A percentile compares a stretch with the other conserved stretches of the same genome.
Evolutionary conservation across 2,329 filamentous ascomycete species (phyloP).

Genomic region (Nemania serpens): DNA sequence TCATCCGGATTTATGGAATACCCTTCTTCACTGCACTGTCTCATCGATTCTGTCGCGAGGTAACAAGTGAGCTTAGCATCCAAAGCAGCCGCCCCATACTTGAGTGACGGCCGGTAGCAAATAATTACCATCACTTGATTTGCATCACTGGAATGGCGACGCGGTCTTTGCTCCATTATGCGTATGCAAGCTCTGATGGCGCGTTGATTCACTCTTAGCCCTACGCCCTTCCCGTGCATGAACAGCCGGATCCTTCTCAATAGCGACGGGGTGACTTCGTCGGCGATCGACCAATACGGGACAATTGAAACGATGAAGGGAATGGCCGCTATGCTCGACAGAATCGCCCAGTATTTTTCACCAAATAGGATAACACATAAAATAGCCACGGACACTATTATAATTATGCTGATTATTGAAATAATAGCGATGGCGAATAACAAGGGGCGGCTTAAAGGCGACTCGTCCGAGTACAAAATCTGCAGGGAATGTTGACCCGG

Average conservation of each 20-base stretch:
- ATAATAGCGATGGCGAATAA: background rate
- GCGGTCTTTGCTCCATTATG: background rate
- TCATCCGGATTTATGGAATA: background rate
- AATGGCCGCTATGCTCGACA: background rate
- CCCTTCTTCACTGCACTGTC: background rate
- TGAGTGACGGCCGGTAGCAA: background rate
- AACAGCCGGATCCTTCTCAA: background rate
- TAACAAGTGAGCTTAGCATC: background rate
- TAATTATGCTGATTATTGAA: background rate
- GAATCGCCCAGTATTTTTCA: background rate
- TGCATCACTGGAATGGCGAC: background rate
- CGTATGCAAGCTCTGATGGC: background rate
- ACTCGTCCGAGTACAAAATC: background rate
- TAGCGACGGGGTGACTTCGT: background rate
- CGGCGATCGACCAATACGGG: background rate
- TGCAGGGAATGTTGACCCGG: background rate
- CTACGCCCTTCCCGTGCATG: background rate
- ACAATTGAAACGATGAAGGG: background rate
- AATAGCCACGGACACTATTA: background rate
- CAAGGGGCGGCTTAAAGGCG: background rate
- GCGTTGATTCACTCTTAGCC: background rate
- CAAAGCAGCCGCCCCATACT: background rate
- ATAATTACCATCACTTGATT: background rate
- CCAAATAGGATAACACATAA: background rate
- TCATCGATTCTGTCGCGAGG: background rate